Base-by-base conservation (phyloP, 2,329 filamentous ascomycete species). In the Aspergillus versicolor region DNA sequence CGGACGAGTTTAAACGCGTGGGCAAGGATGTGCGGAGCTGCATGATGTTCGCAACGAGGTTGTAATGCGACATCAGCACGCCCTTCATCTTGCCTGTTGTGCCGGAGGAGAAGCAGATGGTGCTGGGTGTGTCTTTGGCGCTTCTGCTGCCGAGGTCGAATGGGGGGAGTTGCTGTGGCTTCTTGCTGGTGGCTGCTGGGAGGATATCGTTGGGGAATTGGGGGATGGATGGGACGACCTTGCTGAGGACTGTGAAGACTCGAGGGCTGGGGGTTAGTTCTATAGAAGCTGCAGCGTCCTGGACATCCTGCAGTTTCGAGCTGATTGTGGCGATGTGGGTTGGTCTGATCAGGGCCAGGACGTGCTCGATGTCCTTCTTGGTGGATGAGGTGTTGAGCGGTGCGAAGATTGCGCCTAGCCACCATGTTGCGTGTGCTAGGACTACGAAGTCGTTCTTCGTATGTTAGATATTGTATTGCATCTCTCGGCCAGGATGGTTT, bases 11-110 rank as follows among this genome's bases (percentile, higher is more conserved):
- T 19, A 65, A 30, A 21, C 58, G 55, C 8, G 24, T 24, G 4
- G 63, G 61, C 52, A 63, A 56, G 2, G 61, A 55, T 19, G 50
- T 58, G 17, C 63, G 63, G 52, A 63, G 57, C 15, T 43, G 55
- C n/a, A 63, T 43, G 8, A 84, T 66, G 69, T 94, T 93, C 57
- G 88, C 77, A 11, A 92, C 84, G 58, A 95, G 84, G 69, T 95
- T 96, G 62, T 76, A 73, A 73, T 96, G 91, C 2, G 84, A 88
- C 24, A 95, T 79, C 81, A 89, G 87, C 15, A 95, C 91, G 9
- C 91, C 91, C 73, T 96, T 96, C 2, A 91, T 90, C 49, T 90
- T 77, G 0, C 91, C 91, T 0, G 91, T 96, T 0, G 91, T 96
- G 13, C 91, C 91, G 11, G 86, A 90, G 52, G 86, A 90, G 71